Conservation (phyloP, 2,329 filamentous ascomycete species). For the Remersonia thermophila region DNA sequence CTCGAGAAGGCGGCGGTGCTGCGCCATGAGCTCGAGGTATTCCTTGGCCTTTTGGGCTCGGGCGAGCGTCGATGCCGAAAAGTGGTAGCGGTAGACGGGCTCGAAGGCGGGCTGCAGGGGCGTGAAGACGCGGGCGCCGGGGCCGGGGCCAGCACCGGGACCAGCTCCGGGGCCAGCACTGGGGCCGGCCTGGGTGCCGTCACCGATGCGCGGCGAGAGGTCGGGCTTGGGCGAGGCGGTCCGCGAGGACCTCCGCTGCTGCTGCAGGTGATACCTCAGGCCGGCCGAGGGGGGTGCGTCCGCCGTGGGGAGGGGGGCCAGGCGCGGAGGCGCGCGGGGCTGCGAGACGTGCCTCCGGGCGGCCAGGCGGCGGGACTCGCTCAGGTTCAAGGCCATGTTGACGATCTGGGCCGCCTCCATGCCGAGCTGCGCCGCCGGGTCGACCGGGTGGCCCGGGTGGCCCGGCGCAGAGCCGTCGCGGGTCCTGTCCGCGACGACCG, state of each 20-base stretch:
- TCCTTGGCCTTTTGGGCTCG: constrained; percentile 75
- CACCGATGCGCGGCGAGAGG: constrained; percentile 29
- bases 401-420: constrained; percentile 82
- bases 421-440: constrained; percentile 34
- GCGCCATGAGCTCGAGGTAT: constrained; percentile 72
- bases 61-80: constrained; percentile 68
- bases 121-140: constrained; percentile 28
- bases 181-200: no score
- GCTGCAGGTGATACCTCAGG: constrained; percentile 57
- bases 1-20: constrained; percentile 72
- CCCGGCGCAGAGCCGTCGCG: no score
- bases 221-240: constrained; percentile 48
- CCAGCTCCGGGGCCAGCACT: no score
- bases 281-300: constrained; percentile 43
- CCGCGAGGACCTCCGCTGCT: constrained; percentile 52
- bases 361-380: constrained; percentile 61
- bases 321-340: constrained; percentile 34
- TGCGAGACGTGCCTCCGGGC: constrained; percentile 44
- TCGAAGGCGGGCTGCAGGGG: constrained; percentile 40
- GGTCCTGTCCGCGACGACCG: not conserved
- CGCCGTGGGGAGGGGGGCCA: constrained; percentile 40
- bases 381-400: constrained; percentile 79
- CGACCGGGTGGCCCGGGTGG: constrained; percentile 7
- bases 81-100: constrained; percentile 46
- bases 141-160: no score